phyloP scores from a whole-genome alignment of 768 basidiomycete genomes.

The Exsudoporus frostii region DNA sequence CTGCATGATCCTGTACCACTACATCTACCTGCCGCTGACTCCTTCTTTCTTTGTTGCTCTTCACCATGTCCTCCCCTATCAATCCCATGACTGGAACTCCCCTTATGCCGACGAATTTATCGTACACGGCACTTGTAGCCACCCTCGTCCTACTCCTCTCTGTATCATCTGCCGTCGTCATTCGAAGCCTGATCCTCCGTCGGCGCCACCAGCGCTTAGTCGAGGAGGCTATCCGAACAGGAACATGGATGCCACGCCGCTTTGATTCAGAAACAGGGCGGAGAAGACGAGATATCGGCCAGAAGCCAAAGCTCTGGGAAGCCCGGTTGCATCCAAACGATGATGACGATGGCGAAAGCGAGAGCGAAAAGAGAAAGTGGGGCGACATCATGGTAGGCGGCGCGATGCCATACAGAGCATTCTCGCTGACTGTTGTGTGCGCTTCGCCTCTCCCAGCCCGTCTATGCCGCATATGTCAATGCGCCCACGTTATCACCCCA shows the following conservation, averaged over 20 bases:
- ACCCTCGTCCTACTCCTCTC: constrained; percentile 65
- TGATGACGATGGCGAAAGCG: constrained; percentile 8
- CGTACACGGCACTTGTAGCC: constrained; percentile 48
- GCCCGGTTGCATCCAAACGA: constrained; percentile 16
- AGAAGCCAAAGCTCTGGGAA: constrained; percentile 33
- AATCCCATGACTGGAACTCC: constrained; percentile 1
- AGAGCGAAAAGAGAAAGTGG: constrained; percentile 28
- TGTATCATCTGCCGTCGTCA: constrained; percentile 65
- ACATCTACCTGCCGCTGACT: constrained; percentile 1
- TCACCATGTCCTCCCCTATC: constrained; percentile 17
- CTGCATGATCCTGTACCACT: background rate
- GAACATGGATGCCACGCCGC: constrained; percentile 50
- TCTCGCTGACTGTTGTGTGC: background rate
- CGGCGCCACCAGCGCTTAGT: constrained; percentile 56
- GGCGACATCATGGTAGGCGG: constrained; percentile 25
- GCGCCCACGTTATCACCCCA: constrained; percentile 7
- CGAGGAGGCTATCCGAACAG: constrained; percentile 62
- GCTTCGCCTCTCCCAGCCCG: constrained; percentile 17
- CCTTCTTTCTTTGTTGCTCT: background rate
- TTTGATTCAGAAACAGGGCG: constrained; percentile 14
- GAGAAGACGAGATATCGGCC: constrained; percentile 26
- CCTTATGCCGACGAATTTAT: constrained; percentile 9
- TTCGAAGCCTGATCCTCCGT: constrained; percentile 62
- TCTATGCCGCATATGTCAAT: constrained; percentile 20
- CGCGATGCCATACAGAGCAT: background rate